These are phyloP conservation scores for Laetiporus sulphureus DNA, from an alignment of 1,284 basidiomycete species.

Conservation along the genomic window DNA sequence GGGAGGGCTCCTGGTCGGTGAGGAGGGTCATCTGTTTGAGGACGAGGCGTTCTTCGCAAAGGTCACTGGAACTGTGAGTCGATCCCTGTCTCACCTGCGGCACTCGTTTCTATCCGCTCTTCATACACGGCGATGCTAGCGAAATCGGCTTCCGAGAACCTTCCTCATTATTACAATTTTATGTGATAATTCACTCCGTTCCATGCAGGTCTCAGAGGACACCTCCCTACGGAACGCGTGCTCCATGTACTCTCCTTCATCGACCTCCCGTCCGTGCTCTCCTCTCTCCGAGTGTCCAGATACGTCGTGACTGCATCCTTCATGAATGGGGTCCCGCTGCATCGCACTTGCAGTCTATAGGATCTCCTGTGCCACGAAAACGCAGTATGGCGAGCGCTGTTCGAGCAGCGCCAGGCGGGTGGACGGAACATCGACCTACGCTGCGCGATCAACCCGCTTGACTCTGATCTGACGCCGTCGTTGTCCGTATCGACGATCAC, in stretches of 20 bases:
- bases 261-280: slow-evolving; percentile 50
- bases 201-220: slow-evolving; percentile 26
- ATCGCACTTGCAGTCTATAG: slow-evolving; percentile 42
- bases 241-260: slow-evolving; percentile 38
- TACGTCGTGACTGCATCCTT: slow-evolving; percentile 5
- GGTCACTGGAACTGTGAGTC: slow-evolving; percentile 46
- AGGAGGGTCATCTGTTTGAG: slow-evolving; percentile 76
- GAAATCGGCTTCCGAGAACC: too few relatives aligned
- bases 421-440: slow-evolving; percentile 56
- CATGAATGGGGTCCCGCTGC: not conserved
- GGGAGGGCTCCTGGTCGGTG: slow-evolving; percentile 58
- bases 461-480: not conserved
- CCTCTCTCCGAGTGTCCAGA: slow-evolving; percentile 57
- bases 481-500: slow-evolving; percentile 5
- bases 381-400: slow-evolving; percentile 68
- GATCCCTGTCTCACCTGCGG: not conserved
- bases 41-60: slow-evolving; percentile 74
- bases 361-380: slow-evolving; percentile 61
- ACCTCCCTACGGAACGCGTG: slow-evolving; percentile 40
- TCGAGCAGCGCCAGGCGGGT: slow-evolving; percentile 36
- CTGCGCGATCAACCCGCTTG: slow-evolving; percentile 14
- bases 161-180: not conserved
- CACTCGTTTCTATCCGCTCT: too few relatives aligned
- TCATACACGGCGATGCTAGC: too few relatives aligned
- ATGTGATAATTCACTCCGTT: not conserved